These are phyloP conservation scores for Serendipita vermifera DNA, from an alignment of 768 basidiomycete genomes.

Conservation along the genomic window DNA sequence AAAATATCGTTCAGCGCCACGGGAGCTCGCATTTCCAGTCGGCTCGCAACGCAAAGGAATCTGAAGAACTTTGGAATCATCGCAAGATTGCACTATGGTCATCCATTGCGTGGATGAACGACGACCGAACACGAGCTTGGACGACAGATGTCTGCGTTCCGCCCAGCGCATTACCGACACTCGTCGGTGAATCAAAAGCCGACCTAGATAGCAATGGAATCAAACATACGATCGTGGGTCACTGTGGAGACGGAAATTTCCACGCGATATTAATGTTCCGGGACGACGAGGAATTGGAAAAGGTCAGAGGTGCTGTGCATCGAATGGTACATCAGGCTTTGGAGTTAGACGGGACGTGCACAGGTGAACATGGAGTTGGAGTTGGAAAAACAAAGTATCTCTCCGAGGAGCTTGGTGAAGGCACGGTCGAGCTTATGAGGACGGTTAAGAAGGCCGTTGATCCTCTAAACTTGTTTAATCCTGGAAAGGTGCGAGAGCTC, in stretches of 20 bases:
- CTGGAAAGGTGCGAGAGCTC: conserved; percentile 73
- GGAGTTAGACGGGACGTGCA: conserved; percentile 68
- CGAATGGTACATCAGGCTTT: conserved; percentile 61
- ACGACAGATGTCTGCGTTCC: conserved; percentile 85
- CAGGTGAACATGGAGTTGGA: conserved; percentile 81
- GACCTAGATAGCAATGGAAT: conserved; percentile 51
- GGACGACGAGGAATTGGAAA: conserved; percentile 43
- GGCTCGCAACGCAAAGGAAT: conserved; percentile 61
- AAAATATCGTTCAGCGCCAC: conserved; percentile 51
- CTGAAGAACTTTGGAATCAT: conserved; percentile 67
- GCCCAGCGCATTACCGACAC: conserved; percentile 51
- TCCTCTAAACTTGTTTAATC: conserved; percentile 72
- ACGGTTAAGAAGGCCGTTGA: conserved; percentile 70
- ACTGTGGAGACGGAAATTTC: conserved; percentile 59
- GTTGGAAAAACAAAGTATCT: conserved; percentile 79
- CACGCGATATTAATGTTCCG: conserved; percentile 43
- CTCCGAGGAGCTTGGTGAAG: conserved; percentile 64
- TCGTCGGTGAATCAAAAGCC: conserved; percentile 65
- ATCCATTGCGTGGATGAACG: conserved; percentile 32
- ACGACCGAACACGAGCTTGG: conserved; percentile 44
- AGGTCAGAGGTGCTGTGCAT: conserved; percentile 48
- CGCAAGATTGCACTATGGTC: conserved; percentile 74
- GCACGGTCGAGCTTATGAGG: conserved; percentile 76
- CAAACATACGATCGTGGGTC: conserved; percentile 62
- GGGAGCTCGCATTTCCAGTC: conserved; percentile 57